A percentile compares a stretch with the other conserved stretches of the same genome.
Evolutionary conservation across 2,329 filamentous ascomycete species (phyloP).

Genomic region (Xylaria sp.): DNA sequence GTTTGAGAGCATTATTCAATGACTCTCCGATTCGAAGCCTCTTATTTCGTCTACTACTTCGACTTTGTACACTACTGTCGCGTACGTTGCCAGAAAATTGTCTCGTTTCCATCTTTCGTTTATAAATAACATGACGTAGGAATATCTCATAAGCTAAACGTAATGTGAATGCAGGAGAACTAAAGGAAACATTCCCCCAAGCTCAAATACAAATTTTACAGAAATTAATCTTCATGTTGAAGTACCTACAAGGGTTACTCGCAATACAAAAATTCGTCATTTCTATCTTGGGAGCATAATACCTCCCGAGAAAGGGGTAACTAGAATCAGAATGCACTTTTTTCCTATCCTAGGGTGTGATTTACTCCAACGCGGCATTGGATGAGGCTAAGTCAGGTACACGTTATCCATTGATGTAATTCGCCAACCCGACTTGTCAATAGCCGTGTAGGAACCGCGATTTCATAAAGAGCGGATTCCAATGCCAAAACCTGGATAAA

Average conservation of each 20-base stretch:
- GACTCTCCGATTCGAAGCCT: not conserved
- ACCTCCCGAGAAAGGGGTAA: no score
- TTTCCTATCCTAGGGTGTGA: not conserved
- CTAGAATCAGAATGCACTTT: not conserved
- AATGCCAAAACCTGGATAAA: no score
- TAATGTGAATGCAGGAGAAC: no score
- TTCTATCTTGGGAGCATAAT: no score
- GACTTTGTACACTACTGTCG: not conserved
- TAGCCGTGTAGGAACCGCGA: no score
- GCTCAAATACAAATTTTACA: not conserved
- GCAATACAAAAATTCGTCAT: slow-evolving; percentile 11
- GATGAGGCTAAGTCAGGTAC: not conserved
- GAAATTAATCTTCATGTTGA: slow-evolving; percentile 12
- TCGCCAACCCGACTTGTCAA: not conserved
- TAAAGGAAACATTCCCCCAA: no score
- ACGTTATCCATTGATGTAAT: not conserved
- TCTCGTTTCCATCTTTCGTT: no score
- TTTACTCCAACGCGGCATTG: not conserved
- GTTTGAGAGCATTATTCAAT: not conserved
- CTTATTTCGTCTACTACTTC: not conserved
- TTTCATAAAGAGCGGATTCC: not conserved
- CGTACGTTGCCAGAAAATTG: not conserved
- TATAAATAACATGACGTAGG: not conserved
- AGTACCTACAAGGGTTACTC: slow-evolving; percentile 3
- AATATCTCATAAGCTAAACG: no score